Evolutionary conservation across 768 basidiomycete species (phyloP).

Genomic region (Cystobasidium onofrii): DNA sequence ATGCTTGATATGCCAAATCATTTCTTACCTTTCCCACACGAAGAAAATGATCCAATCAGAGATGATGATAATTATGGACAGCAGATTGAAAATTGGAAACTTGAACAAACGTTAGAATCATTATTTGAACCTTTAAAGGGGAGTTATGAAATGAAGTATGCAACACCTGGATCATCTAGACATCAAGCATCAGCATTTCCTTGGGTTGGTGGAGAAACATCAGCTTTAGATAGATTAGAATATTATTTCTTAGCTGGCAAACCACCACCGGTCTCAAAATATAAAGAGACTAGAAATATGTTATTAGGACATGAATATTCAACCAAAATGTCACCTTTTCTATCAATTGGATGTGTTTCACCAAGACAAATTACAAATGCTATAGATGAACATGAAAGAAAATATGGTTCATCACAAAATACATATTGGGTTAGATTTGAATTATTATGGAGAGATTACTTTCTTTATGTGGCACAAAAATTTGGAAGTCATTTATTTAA

Average conservation of each 20-base stretch:
- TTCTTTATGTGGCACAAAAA: conserved; percentile 44
- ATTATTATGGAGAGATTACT: conserved; percentile 50
- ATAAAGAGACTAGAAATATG: conserved; percentile 49
- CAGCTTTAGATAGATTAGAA: conserved; percentile 44
- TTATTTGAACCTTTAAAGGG: conserved; percentile 42
- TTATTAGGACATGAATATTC: conserved; percentile 48
- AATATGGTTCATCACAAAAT: conserved; percentile 45
- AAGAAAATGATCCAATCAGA: conserved; percentile 30
- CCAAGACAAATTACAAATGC: conserved; percentile 37
- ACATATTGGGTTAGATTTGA: conserved; percentile 48
- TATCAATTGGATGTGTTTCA: conserved; percentile 45
- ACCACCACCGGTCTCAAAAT: conserved; percentile 38
- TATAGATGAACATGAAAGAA: conserved; percentile 36
- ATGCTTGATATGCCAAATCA: conserved; percentile 39
- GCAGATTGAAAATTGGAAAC: conserved; percentile 23
- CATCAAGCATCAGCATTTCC: conserved; percentile 44
- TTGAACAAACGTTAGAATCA: conserved; percentile 32
- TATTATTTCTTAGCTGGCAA: conserved; percentile 46
- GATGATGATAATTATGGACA: conserved; percentile 28
- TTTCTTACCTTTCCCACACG: conserved; percentile 43
- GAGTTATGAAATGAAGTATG: conserved; percentile 31
- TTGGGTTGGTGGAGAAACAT: conserved; percentile 45
- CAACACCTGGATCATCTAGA: not conserved
- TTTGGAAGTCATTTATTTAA: conserved; percentile 40
- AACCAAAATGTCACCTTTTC: conserved; percentile 49